A percentile compares a stretch with the other conserved stretches of the same genome.
Evolutionary conservation across 2,329 filamentous ascomycete species (phyloP).

Genomic region (Calonectria honghensis): DNA sequence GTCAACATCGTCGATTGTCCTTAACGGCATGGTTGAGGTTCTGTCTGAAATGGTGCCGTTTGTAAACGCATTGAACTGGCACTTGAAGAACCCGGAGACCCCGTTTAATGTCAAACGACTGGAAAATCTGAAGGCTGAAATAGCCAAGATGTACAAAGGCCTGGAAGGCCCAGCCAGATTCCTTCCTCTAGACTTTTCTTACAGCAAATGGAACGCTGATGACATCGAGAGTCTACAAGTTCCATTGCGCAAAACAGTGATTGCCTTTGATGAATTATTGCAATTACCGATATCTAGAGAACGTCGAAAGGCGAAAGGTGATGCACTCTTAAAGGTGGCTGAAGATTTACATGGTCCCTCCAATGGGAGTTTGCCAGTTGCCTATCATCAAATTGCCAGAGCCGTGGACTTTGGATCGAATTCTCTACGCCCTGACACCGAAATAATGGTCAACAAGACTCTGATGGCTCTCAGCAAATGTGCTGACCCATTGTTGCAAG

Average conservation of each 20-base stretch:
- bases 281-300: conserved; percentile 1
- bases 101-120: neutral
- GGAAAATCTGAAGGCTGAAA: neutral
- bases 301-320: neutral
- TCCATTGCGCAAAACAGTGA: neutral
- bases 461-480: neutral
- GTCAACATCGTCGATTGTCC: neutral
- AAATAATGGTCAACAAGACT: neutral
- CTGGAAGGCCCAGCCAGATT: neutral
- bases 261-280: neutral
- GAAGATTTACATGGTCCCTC: neutral
- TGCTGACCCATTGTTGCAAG: neutral
- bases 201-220: neutral
- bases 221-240: neutral
- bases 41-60: neutral
- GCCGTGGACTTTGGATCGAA: neutral
- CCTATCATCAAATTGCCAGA: neutral
- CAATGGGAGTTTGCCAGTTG: neutral
- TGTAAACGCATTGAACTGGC: neutral
- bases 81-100: neutral
- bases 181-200: neutral
- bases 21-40: neutral
- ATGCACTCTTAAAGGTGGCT: neutral
- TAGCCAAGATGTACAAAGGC: neutral
- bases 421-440: neutral